These are phyloP conservation scores for Yamadazyma phyllophila DNA, from an alignment of 805 yeast genomes.

Conservation along the genomic window DNA sequence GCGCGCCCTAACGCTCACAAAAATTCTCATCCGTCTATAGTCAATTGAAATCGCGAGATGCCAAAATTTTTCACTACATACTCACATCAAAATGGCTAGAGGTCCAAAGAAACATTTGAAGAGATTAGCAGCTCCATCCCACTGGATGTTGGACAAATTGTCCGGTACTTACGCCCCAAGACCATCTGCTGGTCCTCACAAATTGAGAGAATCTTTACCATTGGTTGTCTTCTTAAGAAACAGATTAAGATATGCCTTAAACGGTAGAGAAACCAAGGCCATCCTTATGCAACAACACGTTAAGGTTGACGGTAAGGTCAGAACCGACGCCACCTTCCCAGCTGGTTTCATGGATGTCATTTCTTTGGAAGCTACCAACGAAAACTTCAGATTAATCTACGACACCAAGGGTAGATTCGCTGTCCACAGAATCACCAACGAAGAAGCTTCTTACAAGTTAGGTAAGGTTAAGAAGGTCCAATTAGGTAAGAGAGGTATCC, in stretches of 20 bases:
- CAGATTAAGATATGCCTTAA: constrained; percentile 97
- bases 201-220: constrained; percentile 97
- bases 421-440: constrained; percentile 98
- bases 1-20: constrained; percentile 1
- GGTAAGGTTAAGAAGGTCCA: constrained; percentile 98
- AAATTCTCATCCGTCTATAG: background rate
- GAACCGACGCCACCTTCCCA: constrained; percentile 99
- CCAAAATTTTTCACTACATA: constrained; percentile 6
- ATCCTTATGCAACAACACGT: constrained; percentile 98
- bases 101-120: constrained; percentile 94
- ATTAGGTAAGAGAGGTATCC: constrained; percentile 97
- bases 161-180: constrained; percentile 99
- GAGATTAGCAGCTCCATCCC: constrained; percentile 99
- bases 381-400: constrained; percentile 98
- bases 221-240: constrained; percentile 95
- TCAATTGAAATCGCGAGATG: background rate
- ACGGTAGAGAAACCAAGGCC: constrained; percentile 99
- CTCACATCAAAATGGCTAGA: constrained; percentile 43
- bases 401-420: constrained; percentile 99
- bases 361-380: constrained; percentile 96
- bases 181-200: constrained; percentile 99
- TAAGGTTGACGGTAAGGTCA: constrained; percentile 98
- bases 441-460: constrained; percentile 97
- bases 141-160: constrained; percentile 99
- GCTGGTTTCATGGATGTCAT: constrained; percentile 99